Conservation (phyloP, 176 grass and related monocot species). For the Melocanna baccifera region DNA sequence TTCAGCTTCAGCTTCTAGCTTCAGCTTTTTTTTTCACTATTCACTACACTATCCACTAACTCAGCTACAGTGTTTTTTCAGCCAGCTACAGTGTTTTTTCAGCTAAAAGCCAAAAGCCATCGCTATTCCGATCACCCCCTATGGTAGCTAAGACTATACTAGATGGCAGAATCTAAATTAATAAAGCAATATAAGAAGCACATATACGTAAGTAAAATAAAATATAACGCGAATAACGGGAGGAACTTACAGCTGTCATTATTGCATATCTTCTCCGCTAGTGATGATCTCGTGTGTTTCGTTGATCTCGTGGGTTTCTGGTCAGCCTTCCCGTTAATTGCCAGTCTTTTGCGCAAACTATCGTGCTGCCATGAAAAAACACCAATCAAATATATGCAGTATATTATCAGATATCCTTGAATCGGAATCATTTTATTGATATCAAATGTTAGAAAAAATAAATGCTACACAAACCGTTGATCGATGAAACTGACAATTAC, state of each 20-base stretch:
- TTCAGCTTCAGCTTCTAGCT: too few species aligned
- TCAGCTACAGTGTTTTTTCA: too few species aligned
- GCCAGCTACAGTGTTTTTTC: too few species aligned
- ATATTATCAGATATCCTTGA: background rate
- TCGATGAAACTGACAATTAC: background rate
- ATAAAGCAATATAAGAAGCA: background rate
- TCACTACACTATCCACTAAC: too few species aligned
- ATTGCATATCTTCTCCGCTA: background rate
- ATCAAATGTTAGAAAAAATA: background rate
- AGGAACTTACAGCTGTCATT: slow-evolving; percentile 11
- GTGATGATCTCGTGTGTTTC: background rate
- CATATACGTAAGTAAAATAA: background rate
- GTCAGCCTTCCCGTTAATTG: background rate
- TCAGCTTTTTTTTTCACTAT: too few species aligned
- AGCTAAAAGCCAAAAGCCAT: too few species aligned
- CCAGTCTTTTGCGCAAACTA: background rate
- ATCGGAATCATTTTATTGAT: background rate
- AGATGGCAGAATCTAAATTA: background rate
- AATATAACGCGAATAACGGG: background rate
- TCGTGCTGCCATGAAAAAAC: background rate
- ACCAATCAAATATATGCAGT: background rate
- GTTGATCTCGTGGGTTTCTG: background rate
- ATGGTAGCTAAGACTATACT: background rate
- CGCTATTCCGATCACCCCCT: too few species aligned
- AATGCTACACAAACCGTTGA: background rate